These are phyloP conservation scores for Elongisporangium prolatum DNA, from an alignment of 352 stramenopile genomes.

Conservation along the genomic window DNA sequence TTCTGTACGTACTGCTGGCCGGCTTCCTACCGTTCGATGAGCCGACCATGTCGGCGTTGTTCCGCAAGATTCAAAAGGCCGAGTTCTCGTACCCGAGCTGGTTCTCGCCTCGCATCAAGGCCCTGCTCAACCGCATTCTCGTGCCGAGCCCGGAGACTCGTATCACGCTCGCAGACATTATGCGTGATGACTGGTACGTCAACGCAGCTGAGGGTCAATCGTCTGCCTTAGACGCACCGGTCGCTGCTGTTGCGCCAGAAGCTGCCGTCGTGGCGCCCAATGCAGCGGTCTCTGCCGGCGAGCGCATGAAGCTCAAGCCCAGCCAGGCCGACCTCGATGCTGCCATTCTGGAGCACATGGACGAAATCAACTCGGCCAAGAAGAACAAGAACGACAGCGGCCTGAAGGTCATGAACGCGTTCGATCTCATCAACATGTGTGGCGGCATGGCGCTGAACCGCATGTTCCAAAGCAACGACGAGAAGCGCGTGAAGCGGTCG, in stretches of 20 bases:
- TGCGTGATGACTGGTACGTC: conserved; percentile 87
- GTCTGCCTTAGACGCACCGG: conserved; percentile 5
- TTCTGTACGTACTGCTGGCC: conserved; percentile 95
- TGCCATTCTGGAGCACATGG: conserved; percentile 77
- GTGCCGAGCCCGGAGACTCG: conserved; percentile 89
- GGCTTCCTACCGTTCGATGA: conserved; percentile 95
- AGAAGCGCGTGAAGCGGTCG: conserved; percentile 81
- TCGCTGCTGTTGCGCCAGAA: conserved; percentile 14
- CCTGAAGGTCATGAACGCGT: conserved; percentile 89
- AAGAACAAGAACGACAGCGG: conserved; percentile 61
- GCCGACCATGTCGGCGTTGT: conserved; percentile 93
- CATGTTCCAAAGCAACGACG: conserved; percentile 87
- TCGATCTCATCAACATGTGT: conserved; percentile 92
- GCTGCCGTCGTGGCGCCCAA: conserved; percentile 9
- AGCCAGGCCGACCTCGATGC: conserved; percentile 81
- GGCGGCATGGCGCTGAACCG: conserved; percentile 88
- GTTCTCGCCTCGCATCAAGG: conserved; percentile 87
- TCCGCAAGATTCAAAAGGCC: conserved; percentile 96
- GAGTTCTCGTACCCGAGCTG: conserved; percentile 94
- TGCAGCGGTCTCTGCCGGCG: conserved; percentile 3
- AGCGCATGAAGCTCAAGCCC: conserved; percentile 70
- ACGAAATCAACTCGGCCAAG: conserved; percentile 63
- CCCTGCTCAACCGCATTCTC: conserved; percentile 90
- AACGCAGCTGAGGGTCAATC: conserved; percentile 36
- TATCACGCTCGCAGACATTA: conserved; percentile 86